These are phyloP conservation scores for Entomortierella parvispora DNA, from an alignment of 192 early-diverging fungal species.

Conservation along the genomic window DNA sequence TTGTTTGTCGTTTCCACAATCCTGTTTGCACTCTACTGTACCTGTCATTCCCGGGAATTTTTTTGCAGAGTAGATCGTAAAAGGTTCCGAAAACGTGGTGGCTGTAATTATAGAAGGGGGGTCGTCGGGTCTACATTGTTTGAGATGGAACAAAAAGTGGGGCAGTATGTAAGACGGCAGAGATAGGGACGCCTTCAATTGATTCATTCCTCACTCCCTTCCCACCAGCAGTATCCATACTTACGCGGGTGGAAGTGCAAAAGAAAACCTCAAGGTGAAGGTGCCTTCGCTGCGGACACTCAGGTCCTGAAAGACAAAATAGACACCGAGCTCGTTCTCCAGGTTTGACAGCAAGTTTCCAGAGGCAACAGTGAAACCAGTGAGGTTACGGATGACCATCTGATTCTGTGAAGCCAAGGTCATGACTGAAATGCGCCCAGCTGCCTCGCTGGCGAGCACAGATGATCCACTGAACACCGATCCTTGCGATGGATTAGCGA, in stretches of 20 bases:
- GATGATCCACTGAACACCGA: background rate
- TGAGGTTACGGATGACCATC: constrained; percentile 67
- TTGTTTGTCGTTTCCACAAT: too few relatives aligned
- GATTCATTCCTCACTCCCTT: too few relatives aligned
- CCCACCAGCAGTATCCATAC: too few relatives aligned
- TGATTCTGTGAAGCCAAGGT: constrained; percentile 15
- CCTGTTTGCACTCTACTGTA: constrained; percentile 21
- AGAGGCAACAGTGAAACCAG: constrained; percentile 75
- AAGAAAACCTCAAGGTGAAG: constrained; percentile 77
- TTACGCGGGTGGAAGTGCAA: constrained; percentile 68
- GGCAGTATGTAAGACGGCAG: background rate
- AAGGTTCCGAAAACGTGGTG: constrained; percentile 69
- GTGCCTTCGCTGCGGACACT: constrained; percentile 79
- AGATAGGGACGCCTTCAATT: constrained; percentile 21
- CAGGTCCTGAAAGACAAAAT: constrained; percentile 85
- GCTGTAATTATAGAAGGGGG: constrained; percentile 48
- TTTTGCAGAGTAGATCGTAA: constrained; percentile 80
- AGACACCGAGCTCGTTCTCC: constrained; percentile 73
- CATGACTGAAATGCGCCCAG: constrained; percentile 7
- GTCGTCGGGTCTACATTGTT: constrained; percentile 17
- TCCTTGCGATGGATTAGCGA: constrained; percentile 46
- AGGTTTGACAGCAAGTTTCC: constrained; percentile 74
- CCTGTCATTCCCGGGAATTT: constrained; percentile 84
- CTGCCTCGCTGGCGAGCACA: constrained; percentile 2
- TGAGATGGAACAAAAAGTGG: background rate